Percentiles rank a stretch among this genome's conserved stretches.
Conservation (phyloP, 163 green algal species). For the Chlamydomonas reinhardtii region DNA sequence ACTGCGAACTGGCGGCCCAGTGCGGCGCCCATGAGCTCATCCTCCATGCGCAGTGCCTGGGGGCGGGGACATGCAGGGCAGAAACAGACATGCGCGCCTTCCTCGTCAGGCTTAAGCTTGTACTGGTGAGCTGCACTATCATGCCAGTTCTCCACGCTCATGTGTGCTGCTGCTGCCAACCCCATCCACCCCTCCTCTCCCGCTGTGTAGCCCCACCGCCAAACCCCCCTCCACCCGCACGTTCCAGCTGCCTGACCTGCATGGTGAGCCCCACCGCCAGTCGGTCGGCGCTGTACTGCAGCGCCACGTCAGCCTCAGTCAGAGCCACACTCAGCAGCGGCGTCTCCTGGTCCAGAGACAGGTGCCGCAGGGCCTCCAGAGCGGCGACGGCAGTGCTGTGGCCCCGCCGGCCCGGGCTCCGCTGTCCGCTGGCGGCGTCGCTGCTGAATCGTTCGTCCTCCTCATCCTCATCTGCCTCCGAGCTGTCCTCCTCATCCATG, state of each 20-base stretch:
- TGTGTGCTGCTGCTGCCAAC: too few relatives aligned
- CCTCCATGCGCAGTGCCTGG: constrained; percentile 69
- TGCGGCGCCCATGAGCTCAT: constrained; percentile 75
- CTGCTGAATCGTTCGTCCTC: not conserved
- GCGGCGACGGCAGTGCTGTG: not conserved
- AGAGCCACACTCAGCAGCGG: constrained; percentile 31
- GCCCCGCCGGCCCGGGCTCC: not conserved
- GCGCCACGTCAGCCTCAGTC: constrained; percentile 50
- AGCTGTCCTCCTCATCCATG: not conserved
- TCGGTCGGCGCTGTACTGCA: constrained; percentile 65
- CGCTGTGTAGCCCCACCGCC: too few relatives aligned
- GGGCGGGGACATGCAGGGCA: too few relatives aligned
- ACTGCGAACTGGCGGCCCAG: constrained; percentile 15
- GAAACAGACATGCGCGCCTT: too few relatives aligned
- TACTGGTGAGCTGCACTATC: too few relatives aligned
- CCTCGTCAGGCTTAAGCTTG: too few relatives aligned
- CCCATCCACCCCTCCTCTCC: too few relatives aligned
- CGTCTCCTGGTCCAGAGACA: constrained; percentile 36
- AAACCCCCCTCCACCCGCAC: constrained; percentile 1
- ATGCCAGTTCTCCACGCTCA: too few relatives aligned
- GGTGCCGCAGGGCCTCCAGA: not conserved
- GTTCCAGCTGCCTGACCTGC: not conserved
- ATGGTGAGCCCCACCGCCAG: constrained; percentile 58
- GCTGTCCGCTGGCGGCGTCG: not conserved
- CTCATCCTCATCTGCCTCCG: not conserved